Evolutionary conservation across 2,329 filamentous ascomycete genomes (phyloP).

Genomic region (Fusarium oxysporum): DNA sequence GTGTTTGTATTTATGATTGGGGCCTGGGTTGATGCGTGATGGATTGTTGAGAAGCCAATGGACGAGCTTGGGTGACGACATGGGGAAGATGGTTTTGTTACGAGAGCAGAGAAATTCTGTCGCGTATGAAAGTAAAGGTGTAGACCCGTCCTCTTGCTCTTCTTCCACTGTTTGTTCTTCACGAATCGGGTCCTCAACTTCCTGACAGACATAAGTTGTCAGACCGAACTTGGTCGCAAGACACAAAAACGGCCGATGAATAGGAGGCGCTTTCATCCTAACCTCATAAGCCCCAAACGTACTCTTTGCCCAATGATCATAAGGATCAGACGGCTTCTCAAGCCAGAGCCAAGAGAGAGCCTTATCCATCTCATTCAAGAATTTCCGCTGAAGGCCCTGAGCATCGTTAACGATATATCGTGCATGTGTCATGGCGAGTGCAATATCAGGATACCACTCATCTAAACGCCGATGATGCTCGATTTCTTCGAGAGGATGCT

Average conservation of each 20-base stretch:
- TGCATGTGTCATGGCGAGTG: constrained; percentile 53
- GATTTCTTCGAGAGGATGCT: constrained; percentile 48
- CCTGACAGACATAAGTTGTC: not conserved
- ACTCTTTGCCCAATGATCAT: constrained; percentile 18
- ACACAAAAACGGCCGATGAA: not conserved
- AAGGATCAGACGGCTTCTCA: not conserved
- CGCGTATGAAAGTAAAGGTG: constrained; percentile 4
- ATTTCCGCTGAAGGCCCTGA: not conserved
- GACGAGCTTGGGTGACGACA: not conserved
- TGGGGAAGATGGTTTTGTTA: constrained; percentile 15
- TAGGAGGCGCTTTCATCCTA: constrained; percentile 9
- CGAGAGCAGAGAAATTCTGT: constrained; percentile 19
- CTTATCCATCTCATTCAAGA: constrained; percentile 14
- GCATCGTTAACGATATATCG: constrained; percentile 42
- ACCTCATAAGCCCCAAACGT: constrained; percentile 16
- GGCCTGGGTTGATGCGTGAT: not conserved
- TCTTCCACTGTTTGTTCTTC: too few relatives aligned
- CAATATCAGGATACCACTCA: constrained; percentile 55
- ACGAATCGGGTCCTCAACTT: not conserved
- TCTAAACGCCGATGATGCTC: constrained; percentile 53
- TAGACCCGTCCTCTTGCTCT: not conserved
- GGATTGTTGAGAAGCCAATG: constrained; percentile 1
- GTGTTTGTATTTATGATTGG: constrained; percentile 15
- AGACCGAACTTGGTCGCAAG: constrained; percentile 11
- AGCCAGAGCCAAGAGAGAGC: constrained; percentile 12